A percentile compares a stretch with the other conserved stretches of the same genome.
Evolutionary conservation across 2,329 filamentous ascomycete species (phyloP).

Genomic region (Monilinia laxa): DNA sequence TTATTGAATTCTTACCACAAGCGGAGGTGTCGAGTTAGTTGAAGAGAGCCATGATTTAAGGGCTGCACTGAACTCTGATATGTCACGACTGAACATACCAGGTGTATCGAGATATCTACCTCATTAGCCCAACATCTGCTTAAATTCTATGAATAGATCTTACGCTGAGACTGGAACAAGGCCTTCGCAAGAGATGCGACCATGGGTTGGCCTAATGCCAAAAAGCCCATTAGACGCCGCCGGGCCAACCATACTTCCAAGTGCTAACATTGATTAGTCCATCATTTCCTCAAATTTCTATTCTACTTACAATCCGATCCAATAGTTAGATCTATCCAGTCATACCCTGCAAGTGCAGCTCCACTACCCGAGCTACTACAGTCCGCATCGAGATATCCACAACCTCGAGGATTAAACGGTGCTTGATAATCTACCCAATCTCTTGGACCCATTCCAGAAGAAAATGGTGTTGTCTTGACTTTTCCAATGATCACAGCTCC

Average conservation of each 20-base stretch:
- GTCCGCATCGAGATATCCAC: slow-evolving; percentile 47
- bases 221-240: slow-evolving; percentile 29
- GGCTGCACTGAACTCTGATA: slow-evolving; percentile 20
- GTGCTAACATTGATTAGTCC: not conserved
- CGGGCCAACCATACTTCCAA: slow-evolving; percentile 32
- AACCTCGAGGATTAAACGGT: slow-evolving; percentile 47
- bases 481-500: slow-evolving; percentile 58
- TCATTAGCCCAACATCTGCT: not conserved
- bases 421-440: slow-evolving; percentile 47
- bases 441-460: slow-evolving; percentile 34
- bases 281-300: rapidly evolving
- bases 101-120: slow-evolving; percentile 30
- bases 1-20: not conserved
- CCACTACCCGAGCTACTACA: slow-evolving; percentile 49
- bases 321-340: slow-evolving; percentile 51
- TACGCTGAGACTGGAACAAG: slow-evolving; percentile 27
- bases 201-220: slow-evolving; percentile 28
- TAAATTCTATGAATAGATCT: not conserved
- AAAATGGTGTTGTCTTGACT: slow-evolving; percentile 51
- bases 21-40: not conserved
- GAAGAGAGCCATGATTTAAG: slow-evolving; percentile 22
- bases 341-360: slow-evolving; percentile 45
- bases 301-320: slow-evolving; percentile 45
- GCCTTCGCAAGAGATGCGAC: slow-evolving; percentile 23
- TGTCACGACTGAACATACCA: slow-evolving; percentile 28